Evolutionary conservation across 2,329 filamentous ascomycete genomes (phyloP).

Genomic region (Fusarium globosum): DNA sequence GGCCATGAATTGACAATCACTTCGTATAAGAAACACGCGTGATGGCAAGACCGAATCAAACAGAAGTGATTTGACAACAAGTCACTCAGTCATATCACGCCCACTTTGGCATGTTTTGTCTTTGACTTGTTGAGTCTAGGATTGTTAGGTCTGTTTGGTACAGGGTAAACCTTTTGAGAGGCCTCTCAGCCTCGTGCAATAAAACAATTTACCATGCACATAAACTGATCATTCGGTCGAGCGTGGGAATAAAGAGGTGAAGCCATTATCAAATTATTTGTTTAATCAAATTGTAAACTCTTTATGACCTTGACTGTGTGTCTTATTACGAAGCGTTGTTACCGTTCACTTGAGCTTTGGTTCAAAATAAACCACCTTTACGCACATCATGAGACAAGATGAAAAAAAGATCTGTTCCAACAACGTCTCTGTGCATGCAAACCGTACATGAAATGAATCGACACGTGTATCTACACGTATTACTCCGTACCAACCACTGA

Average conservation of each 20-base stretch:
- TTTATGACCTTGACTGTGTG: not conserved
- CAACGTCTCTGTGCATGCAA: not conserved
- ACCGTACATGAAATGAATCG: not conserved
- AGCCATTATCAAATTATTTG: fast-evolving
- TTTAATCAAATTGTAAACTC: not conserved
- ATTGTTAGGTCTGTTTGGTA: not conserved
- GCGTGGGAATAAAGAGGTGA: not conserved
- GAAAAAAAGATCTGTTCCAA: no score
- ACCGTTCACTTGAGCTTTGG: not conserved
- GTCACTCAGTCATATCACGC: not conserved
- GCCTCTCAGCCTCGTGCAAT: constrained; percentile 1
- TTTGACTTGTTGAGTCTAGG: not conserved
- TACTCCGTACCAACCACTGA: not conserved
- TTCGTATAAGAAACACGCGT: not conserved
- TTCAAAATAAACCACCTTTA: fast-evolving
- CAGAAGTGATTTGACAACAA: not conserved
- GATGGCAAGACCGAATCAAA: fast-evolving
- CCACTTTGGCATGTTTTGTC: not conserved
- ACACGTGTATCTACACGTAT: not conserved
- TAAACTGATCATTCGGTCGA: no score
- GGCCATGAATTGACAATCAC: no score
- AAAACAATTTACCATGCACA: not conserved
- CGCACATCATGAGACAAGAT: not conserved
- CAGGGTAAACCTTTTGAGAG: not conserved
- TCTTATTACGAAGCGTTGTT: fast-evolving